A percentile compares a stretch with the other conserved stretches of the same genome.
These are phyloP conservation scores for Wickerhamomyces hampshirensis DNA, from an alignment of 805 yeast species.

Conservation along the genomic window DNA sequence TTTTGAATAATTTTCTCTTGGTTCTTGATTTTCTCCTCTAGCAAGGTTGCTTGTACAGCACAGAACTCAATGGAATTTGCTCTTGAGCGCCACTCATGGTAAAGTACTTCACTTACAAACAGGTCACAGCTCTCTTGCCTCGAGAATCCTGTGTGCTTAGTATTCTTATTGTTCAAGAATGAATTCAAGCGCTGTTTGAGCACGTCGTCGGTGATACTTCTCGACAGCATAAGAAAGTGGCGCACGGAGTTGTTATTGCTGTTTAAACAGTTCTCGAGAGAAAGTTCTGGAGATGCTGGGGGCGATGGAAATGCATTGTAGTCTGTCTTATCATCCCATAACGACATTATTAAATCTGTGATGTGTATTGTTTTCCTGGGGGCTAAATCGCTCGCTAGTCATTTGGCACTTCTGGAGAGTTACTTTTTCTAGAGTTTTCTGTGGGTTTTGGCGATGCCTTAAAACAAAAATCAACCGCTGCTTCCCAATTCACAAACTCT, in stretches of 20 bases:
- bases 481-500: no score
- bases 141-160: background rate
- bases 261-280: slow-evolving; percentile 28
- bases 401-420: no score
- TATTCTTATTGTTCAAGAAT: no score
- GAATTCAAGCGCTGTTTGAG: slow-evolving; percentile 37
- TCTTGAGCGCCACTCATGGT: slow-evolving; percentile 44
- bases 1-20: no score
- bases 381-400: no score
- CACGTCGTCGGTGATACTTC: slow-evolving; percentile 41
- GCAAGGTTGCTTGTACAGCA: slow-evolving; percentile 30
- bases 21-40: slow-evolving; percentile 14
- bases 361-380: no score
- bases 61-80: slow-evolving; percentile 38
- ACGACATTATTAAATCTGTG: no score
- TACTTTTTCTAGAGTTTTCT: no score
- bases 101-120: slow-evolving; percentile 33
- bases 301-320: slow-evolving; percentile 16
- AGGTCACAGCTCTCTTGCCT: slow-evolving; percentile 29
- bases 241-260: slow-evolving; percentile 31
- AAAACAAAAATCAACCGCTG: no score
- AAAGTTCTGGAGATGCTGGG: slow-evolving; percentile 23
- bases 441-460: no score
- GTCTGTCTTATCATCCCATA: slow-evolving; percentile 20
- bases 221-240: slow-evolving; percentile 31